These are phyloP conservation scores for Solanum sejunctum DNA, from an alignment of 257 asterid species.

Conservation along the genomic window DNA sequence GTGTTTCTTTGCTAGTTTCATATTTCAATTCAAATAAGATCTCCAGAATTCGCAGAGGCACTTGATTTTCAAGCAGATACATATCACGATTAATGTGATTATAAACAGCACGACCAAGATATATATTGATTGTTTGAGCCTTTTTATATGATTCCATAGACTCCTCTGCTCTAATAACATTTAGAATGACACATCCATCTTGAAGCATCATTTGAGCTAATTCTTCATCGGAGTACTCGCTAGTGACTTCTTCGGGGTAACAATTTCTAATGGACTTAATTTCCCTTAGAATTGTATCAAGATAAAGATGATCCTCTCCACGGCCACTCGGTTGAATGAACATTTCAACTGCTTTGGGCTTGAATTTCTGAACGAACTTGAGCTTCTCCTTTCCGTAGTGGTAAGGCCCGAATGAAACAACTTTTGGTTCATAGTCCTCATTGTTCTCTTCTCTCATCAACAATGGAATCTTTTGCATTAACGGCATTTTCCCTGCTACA, in stretches of 20 bases:
- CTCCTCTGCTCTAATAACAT: too few relatives aligned
- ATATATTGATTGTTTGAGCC: too few relatives aligned
- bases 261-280: too few relatives aligned
- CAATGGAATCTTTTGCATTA: neutral
- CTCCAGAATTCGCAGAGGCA: neutral
- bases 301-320: too few relatives aligned
- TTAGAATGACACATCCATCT: too few relatives aligned
- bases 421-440: neutral
- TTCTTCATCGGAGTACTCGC: too few relatives aligned
- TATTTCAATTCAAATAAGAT: too few relatives aligned
- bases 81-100: neutral
- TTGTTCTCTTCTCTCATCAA: neutral
- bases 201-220: too few relatives aligned
- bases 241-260: too few relatives aligned
- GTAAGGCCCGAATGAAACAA: neutral
- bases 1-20: neutral
- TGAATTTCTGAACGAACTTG: neutral
- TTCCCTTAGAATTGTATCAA: too few relatives aligned
- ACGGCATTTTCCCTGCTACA: too few relatives aligned
- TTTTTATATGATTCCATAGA: too few relatives aligned
- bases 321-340: neutral
- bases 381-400: neutral
- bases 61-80: slow-evolving; percentile 20
- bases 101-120: neutral
- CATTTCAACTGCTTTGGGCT: neutral